Base-by-base conservation (phyloP, 140 eudicot species). In the Bidens hawaiensis region DNA sequence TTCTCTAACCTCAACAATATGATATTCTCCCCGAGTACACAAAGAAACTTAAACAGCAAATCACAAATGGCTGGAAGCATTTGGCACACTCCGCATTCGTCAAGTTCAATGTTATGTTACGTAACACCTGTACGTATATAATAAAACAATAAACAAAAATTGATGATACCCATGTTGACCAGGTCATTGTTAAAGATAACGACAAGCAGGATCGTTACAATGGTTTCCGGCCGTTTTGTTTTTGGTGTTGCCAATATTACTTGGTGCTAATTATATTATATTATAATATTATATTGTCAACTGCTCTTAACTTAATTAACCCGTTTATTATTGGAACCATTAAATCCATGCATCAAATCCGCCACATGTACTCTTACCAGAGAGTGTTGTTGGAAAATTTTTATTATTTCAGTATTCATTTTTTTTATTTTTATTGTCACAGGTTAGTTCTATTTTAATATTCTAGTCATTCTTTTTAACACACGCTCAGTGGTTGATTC, bases 131-230 rank as follows among this genome's bases (percentile, higher is more conserved):
- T 11, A 31, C 3, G 6, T 6, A 16, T 13, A n/a, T 19, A 12
- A 65, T 25, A 12, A 28, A 51, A 53, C 12, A 64, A 73, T 15
- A 7, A 50, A 55, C 62, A 55, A 71, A 62, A 65, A 64, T 52
- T 59, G 79, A 74, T 60, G 69, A 67, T 57, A 67, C 40, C 79
- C 36, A 74, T 51, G 79, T 50, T 60, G 74, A 67, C 64, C 38
- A 34, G 41, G 78, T 74, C 78, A 59, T 47, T 26, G 73, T 73
- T 54, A 38, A 38, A 11, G 57, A 74, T 17, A 36, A 30, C 18
- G 79, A 74, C 79, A 28, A 55, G 54, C 27, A 31, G 23, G 67
- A 72, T 41, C 7, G 15, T 26, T 58, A 56, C 46, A 66, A 11
- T 25, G 25, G 55, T 51, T 18, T 74, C 11, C 45, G 45, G 45